These are phyloP conservation scores for Neurospora cerealis DNA, from an alignment of 495 filamentous ascomycete genomes.

Conservation along the genomic window DNA sequence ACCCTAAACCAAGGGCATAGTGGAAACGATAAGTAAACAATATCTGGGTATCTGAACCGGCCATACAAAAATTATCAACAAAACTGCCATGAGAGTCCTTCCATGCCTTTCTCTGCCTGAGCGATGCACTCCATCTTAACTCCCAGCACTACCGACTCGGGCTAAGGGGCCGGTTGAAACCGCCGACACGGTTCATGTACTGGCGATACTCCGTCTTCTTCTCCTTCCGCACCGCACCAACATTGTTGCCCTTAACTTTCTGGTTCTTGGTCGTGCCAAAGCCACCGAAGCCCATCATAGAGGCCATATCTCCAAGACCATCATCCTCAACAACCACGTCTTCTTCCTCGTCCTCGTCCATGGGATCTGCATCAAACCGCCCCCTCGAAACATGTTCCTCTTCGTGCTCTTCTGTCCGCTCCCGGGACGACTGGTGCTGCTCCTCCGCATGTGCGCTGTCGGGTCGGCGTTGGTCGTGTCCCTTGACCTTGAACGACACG, in stretches of 20 bases:
- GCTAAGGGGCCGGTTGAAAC: slow-evolving; percentile 86
- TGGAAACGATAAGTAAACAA: neutral
- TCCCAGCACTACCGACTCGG: slow-evolving; percentile 27
- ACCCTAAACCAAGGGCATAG: neutral
- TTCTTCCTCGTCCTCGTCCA: slow-evolving; percentile 38
- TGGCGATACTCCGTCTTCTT: slow-evolving; percentile 94
- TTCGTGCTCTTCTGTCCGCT: slow-evolving; percentile 12
- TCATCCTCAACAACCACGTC: slow-evolving; percentile 52
- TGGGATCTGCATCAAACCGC: slow-evolving; percentile 27
- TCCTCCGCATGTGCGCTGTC: slow-evolving; percentile 26
- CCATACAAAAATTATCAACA: neutral
- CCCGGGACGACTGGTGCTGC: slow-evolving; percentile 4
- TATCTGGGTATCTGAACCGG: neutral
- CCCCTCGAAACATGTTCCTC: slow-evolving; percentile 8
- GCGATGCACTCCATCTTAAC: neutral
- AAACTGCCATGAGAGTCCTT: neutral
- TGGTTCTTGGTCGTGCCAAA: slow-evolving; percentile 86
- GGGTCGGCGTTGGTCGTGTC: slow-evolving; percentile 25
- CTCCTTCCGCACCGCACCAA: slow-evolving; percentile 78
- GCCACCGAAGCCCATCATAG: slow-evolving; percentile 76
- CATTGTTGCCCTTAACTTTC: slow-evolving; percentile 83
- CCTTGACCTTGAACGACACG: slow-evolving; percentile 29
- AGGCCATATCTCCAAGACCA: slow-evolving; percentile 61
- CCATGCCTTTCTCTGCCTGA: neutral
- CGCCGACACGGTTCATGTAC: slow-evolving; percentile 97